phyloP scores from a whole-genome alignment of 2,329 filamentous ascomycete species.

The Alternaria panax region DNA sequence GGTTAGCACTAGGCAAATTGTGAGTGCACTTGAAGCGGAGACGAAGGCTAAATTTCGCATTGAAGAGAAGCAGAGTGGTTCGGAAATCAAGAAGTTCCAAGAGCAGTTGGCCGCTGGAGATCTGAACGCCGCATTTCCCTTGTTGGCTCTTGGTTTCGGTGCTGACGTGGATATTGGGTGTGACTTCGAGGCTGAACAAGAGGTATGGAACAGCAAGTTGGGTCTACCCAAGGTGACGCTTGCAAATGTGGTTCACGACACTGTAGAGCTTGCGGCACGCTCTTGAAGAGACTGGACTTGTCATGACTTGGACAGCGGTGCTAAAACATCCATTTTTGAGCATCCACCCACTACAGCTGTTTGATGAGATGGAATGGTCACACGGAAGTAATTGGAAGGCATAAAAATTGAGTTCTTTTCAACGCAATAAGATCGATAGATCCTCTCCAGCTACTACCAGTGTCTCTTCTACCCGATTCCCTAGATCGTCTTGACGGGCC shows the following conservation, averaged over 20 bases:
- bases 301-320: background rate
- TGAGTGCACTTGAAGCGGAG: constrained; percentile 23
- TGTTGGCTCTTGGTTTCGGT: constrained; percentile 29
- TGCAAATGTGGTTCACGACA: constrained; percentile 24
- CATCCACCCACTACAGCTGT: background rate
- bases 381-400: background rate
- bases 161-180: constrained; percentile 33
- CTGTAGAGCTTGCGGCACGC: background rate
- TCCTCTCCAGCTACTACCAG: background rate
- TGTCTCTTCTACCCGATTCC: background rate
- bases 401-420: background rate
- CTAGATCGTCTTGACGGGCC: constrained; percentile 23
- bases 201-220: constrained; percentile 33
- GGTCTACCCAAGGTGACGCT: constrained; percentile 27
- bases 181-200: constrained; percentile 30
- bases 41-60: constrained; percentile 22
- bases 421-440: background rate
- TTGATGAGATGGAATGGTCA: background rate
- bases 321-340: background rate
- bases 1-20: constrained; percentile 4
- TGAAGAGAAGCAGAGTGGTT: constrained; percentile 14
- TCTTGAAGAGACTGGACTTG: background rate
- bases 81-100: constrained; percentile 14
- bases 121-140: constrained; percentile 20
- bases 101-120: constrained; percentile 28